phyloP scores from a whole-genome alignment of 2,329 filamentous ascomycete species.

The Claviceps pusilla region DNA sequence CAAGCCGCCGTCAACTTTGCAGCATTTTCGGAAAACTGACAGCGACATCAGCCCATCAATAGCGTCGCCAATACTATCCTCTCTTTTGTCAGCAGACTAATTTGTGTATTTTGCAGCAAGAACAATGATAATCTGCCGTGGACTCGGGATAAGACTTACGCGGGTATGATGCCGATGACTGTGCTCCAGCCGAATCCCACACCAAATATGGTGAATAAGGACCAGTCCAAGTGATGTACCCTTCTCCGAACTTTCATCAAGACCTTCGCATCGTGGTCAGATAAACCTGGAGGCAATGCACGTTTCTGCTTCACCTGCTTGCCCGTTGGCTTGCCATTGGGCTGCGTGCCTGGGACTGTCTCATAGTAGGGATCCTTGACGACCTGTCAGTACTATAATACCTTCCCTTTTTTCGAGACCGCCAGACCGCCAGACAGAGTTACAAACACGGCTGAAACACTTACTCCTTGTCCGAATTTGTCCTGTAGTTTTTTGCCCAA shows the following conservation, averaged over 20 bases:
- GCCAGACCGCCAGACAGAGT: background rate
- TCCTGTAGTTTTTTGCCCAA: conserved; percentile 41
- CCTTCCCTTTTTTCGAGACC: background rate
- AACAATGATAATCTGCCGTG: background rate
- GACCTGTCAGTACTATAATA: conserved; percentile 14
- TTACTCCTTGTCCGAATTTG: conserved; percentile 42
- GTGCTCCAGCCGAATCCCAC: conserved; percentile 80
- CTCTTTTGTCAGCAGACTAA: background rate
- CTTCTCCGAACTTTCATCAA: conserved; percentile 74
- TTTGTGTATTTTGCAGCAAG: background rate
- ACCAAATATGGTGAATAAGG: conserved; percentile 66
- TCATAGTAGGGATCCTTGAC: conserved; percentile 80
- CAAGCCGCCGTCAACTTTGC: conserved; percentile 62
- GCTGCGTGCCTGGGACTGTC: conserved; percentile 56
- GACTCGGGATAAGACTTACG: conserved; percentile 36
- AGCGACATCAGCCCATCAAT: conserved; percentile 60
- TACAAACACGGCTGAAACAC: conserved; percentile 4
- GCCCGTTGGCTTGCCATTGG: conserved; percentile 47
- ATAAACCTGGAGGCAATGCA: conserved; percentile 68
- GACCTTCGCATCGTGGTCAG: conserved; percentile 64
- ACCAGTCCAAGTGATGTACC: conserved; percentile 75
- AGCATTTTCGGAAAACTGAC: conserved; percentile 59
- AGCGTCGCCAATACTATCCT: conserved; percentile 54
- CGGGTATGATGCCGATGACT: conserved; percentile 70
- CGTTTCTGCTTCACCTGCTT: conserved; percentile 77